Percentiles rank a stretch among this genome's conserved stretches.
Conservation (phyloP, 257 asterid genomes). For the Solanum medicagineum region DNA sequence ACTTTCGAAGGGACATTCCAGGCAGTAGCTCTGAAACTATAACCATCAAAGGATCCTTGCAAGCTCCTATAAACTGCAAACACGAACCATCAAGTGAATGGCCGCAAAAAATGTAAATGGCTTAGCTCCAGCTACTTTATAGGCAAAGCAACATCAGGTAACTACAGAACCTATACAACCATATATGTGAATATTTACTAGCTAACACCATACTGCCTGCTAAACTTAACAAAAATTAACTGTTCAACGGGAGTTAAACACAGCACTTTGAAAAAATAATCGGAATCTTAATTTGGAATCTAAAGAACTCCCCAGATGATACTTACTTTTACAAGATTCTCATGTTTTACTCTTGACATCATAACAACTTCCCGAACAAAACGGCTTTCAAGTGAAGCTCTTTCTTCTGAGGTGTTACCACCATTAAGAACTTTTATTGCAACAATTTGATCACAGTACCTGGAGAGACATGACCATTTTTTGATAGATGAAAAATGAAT, state of each 20-base stretch:
- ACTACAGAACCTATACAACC: neutral
- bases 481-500: neutral
- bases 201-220: neutral
- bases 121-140: neutral
- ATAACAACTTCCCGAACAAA: slow-evolving; percentile 82
- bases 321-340: slow-evolving; percentile 85
- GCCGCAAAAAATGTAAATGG: neutral
- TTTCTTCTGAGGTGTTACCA: slow-evolving; percentile 66
- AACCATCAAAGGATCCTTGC: slow-evolving; percentile 97
- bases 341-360: slow-evolving; percentile 94
- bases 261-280: neutral
- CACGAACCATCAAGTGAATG: neutral
- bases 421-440: slow-evolving; percentile 78
- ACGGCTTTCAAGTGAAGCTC: slow-evolving; percentile 64
- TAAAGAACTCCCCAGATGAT: neutral
- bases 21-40: slow-evolving; percentile 87
- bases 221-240: neutral
- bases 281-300: neutral
- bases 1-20: slow-evolving; percentile 92
- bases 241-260: neutral
- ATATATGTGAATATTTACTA: neutral
- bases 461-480: slow-evolving; percentile 7
- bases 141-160: neutral
- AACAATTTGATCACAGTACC: slow-evolving; percentile 80
- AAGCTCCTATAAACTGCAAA: slow-evolving; percentile 93